Conservation (phyloP, 2,329 filamentous ascomycete genomes). For the Tolypocladium guangdongense region DNA sequence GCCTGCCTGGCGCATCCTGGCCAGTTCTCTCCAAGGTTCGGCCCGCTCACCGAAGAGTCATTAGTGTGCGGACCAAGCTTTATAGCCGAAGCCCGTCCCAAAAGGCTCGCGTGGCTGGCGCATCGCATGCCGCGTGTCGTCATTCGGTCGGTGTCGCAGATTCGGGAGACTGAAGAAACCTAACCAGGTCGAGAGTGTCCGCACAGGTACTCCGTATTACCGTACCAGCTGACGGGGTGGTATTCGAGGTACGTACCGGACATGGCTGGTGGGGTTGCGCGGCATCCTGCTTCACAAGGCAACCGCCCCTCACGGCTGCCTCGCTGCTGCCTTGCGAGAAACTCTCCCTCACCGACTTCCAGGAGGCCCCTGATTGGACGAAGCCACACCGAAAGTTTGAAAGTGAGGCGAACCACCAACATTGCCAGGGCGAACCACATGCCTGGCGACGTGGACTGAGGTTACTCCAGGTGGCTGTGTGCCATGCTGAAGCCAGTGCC, state of each 20-base stretch:
- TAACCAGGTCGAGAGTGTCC: too few relatives aligned
- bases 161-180: neutral
- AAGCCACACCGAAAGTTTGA: constrained; percentile 3
- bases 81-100: too few relatives aligned
- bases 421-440: neutral
- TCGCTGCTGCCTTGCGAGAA: neutral
- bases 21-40: neutral
- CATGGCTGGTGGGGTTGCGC: neutral
- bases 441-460: neutral
- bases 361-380: constrained; percentile 4
- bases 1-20: neutral
- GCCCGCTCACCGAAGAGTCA: neutral
- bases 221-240: neutral
- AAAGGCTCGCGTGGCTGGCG: neutral
- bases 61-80: neutral
- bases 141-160: neutral
- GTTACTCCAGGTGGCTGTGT: neutral
- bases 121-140: neutral
- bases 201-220: too few relatives aligned
- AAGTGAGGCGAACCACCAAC: constrained; percentile 2
- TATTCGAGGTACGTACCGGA: neutral
- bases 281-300: neutral
- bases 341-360: neutral
- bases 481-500: too few relatives aligned
- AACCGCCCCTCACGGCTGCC: neutral